A percentile compares a stretch with the other conserved stretches of the same genome.
Evolutionary conservation across 139 green algal genomes (phyloP).

Genomic region (Chlamydomonas schloesseri): DNA sequence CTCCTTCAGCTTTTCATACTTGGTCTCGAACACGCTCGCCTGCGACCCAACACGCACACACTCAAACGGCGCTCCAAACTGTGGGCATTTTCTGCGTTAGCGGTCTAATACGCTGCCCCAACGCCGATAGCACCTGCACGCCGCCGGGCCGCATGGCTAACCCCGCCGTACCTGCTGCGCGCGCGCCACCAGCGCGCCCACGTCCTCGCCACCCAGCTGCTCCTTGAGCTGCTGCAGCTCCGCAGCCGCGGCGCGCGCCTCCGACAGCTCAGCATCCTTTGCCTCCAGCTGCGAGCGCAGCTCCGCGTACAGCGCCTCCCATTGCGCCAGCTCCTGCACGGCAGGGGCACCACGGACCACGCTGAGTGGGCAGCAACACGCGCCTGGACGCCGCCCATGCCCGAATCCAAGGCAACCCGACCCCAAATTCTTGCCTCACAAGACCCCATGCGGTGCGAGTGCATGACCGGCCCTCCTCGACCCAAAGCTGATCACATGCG

Average conservation of each 20-base stretch:
- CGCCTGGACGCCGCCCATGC: no score
- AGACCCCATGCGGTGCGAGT: no score
- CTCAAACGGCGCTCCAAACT: neutral
- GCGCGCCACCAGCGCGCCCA: constrained; percentile 20
- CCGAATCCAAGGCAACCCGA: no score
- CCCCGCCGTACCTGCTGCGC: constrained; percentile 34
- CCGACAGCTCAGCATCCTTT: constrained; percentile 22
- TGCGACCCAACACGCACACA: neutral
- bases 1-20: constrained; percentile 41
- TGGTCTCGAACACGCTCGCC: constrained; percentile 23
- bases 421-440: no score
- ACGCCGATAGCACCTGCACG: no score
- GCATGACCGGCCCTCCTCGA: no score
- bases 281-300: constrained; percentile 27
- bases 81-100: no score
- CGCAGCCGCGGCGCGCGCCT: neutral
- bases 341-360: no score
- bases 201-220: constrained; percentile 40
- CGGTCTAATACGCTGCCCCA: no score
- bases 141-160: no score
- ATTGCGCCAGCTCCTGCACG: constrained; percentile 19
- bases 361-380: no score
- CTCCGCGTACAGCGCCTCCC: constrained; percentile 32
- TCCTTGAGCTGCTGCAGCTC: constrained; percentile 27
- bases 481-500: no score